A percentile compares a stretch with the other conserved stretches of the same genome.
These are phyloP conservation scores for Bertia moriformis DNA, from an alignment of 2,329 filamentous ascomycete genomes.

Conservation along the genomic window DNA sequence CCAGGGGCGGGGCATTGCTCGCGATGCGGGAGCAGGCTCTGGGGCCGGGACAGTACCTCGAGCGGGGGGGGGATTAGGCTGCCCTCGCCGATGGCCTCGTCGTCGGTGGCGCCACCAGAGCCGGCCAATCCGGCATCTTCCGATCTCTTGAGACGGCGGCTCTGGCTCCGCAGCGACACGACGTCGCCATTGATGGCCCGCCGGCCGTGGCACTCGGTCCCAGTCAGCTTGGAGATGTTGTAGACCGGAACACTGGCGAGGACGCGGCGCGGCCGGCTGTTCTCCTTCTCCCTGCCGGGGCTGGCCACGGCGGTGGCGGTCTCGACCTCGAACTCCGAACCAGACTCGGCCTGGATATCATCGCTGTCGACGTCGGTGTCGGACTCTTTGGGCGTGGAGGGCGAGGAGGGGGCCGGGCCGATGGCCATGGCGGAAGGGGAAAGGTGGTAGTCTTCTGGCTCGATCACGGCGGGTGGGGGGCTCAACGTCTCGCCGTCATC, in stretches of 20 bases:
- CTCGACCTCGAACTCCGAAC: conserved; percentile 9
- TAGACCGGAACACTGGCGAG: conserved; percentile 45
- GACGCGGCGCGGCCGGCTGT: conserved; percentile 40
- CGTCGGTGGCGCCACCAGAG: conserved; percentile 9
- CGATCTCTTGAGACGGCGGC: conserved; percentile 28
- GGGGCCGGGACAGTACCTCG: conserved; percentile 23
- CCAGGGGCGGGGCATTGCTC: conserved; percentile 3
- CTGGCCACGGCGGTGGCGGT: conserved; percentile 5
- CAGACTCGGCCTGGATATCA: conserved; percentile 3
- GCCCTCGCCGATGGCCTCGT: conserved; percentile 6
- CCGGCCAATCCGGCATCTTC: conserved; percentile 18
- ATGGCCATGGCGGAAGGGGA: conserved; percentile 24
- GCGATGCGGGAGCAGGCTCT: conserved; percentile 15
- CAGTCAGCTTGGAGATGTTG: conserved; percentile 48
- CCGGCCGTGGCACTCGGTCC: conserved; percentile 45
- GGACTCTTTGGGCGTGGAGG: conserved; percentile 47
- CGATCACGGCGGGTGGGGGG: neutral
- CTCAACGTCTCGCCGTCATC: too few relatives aligned
- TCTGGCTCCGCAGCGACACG: conserved; percentile 18
- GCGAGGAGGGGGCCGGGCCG: conserved; percentile 46
- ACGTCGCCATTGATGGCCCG: conserved; percentile 34
- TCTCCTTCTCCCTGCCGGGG: conserved; percentile 7
- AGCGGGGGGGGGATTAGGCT: too few relatives aligned
- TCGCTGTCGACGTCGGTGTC: conserved; percentile 15
- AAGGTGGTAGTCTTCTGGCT: neutral